These are phyloP conservation scores for Uronychia binucleata DNA, from an alignment of 73 alveolate genomes.

Conservation along the genomic window DNA sequence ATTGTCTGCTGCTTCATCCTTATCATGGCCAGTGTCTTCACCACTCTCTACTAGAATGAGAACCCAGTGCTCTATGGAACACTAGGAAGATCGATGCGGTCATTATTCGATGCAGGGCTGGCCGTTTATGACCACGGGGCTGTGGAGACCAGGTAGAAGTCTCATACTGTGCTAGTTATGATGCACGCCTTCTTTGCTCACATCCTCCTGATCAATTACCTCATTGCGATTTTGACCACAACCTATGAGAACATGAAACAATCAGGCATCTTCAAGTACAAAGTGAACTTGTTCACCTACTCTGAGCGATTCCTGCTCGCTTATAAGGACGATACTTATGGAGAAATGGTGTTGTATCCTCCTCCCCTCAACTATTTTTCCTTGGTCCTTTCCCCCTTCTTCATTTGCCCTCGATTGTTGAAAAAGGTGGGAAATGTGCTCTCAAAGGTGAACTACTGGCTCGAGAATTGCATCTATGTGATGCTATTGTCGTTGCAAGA, in stretches of 20 bases:
- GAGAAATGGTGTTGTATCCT: conserved; percentile 60
- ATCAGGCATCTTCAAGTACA: conserved; percentile 53
- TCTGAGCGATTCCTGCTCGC: conserved; percentile 42
- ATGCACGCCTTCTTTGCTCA: conserved; percentile 40
- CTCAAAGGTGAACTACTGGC: conserved; percentile 34
- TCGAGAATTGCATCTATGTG: conserved; percentile 26
- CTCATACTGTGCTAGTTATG: conserved; percentile 18
- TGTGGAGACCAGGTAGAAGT: conserved; percentile 27
- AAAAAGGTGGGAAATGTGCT: conserved; percentile 2
- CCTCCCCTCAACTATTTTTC: conserved; percentile 42
- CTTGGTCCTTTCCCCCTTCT: conserved; percentile 27
- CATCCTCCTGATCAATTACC: conserved; percentile 49
- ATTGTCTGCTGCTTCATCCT: conserved; percentile 27
- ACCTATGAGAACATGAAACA: conserved; percentile 49
- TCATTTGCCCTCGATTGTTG: not conserved
- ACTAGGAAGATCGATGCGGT: conserved; percentile 21
- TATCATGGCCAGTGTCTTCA: conserved; percentile 41
- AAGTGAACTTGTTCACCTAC: conserved; percentile 27
- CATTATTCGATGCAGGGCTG: conserved; percentile 55
- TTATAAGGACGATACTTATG: conserved; percentile 31
- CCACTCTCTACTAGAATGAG: conserved; percentile 43
- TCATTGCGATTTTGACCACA: conserved; percentile 59
- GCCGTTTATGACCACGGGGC: conserved; percentile 42
- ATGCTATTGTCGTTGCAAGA: conserved; percentile 15
- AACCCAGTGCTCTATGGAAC: conserved; percentile 37